Evolutionary conservation across 139 green algal genomes (phyloP).

Genomic region (Nannochloris sp.): DNA sequence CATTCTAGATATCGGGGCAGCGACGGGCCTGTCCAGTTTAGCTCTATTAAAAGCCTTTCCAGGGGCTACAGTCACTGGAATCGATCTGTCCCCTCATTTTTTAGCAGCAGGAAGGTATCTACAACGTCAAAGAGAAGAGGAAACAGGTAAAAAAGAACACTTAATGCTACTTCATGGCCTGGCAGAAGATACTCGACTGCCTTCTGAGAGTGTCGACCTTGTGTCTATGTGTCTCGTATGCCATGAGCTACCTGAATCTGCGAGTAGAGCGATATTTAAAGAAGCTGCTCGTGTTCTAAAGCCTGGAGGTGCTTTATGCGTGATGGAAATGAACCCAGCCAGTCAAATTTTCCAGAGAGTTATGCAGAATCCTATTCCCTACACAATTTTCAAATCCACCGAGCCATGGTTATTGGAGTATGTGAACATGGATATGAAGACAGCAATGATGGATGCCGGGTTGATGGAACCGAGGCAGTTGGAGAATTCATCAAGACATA

Average conservation of each 20-base stretch:
- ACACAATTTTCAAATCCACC: conserved; percentile 68
- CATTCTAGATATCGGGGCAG: conserved; percentile 59
- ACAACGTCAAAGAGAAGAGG: conserved; percentile 33
- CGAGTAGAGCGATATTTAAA: conserved; percentile 41
- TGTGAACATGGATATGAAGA: conserved; percentile 47
- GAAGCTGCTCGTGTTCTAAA: conserved; percentile 60
- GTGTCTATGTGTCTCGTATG: conserved; percentile 65
- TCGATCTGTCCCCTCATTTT: conserved; percentile 71
- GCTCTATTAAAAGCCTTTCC: conserved; percentile 56
- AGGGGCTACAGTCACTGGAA: conserved; percentile 42
- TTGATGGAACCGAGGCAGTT: conserved; percentile 27
- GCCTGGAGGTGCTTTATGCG: conserved; percentile 36
- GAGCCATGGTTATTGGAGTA: conserved; percentile 72
- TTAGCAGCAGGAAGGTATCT: conserved; percentile 54
- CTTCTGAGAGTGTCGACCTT: conserved; percentile 44
- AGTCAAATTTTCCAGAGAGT: conserved; percentile 49
- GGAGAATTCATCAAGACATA: conserved; percentile 49
- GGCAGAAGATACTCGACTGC: conserved; percentile 52
- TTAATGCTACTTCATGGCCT: conserved; percentile 49
- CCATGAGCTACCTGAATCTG: conserved; percentile 63
- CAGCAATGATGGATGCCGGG: conserved; percentile 29
- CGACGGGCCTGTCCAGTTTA: conserved; percentile 53
- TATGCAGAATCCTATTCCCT: conserved; percentile 63
- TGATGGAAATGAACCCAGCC: conserved; percentile 71
- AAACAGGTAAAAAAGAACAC: conserved; percentile 19